Conservation (phyloP, 169 alveolate genomes). For the Eimeria sp. region DNA sequence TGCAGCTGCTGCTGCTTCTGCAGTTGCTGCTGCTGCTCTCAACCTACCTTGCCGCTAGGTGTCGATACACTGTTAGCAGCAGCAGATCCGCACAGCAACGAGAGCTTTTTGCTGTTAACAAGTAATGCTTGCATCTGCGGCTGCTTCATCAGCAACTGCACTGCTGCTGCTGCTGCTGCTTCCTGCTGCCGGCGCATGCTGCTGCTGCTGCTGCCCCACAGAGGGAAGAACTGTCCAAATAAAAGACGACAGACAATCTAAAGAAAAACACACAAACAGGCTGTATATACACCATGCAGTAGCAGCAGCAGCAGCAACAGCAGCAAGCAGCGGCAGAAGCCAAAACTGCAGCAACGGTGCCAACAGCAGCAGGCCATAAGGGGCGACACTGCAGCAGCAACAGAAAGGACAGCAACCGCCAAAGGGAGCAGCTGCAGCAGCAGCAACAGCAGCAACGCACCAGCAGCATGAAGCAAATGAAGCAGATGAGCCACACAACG, state of each 20-base stretch:
- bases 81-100: conserved; percentile 8
- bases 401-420: conserved; percentile 1
- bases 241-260: conserved; percentile 13
- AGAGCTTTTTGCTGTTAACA: neutral
- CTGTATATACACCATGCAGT: neutral
- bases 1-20: too few relatives aligned
- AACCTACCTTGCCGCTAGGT: neutral
- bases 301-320: conserved; percentile 14
- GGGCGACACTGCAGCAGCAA: neutral
- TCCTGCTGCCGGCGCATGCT: neutral
- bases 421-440: too few relatives aligned
- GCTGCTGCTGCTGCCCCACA: conserved; percentile 10
- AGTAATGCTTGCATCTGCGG: conserved; percentile 50
- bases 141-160: conserved; percentile 47
- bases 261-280: neutral
- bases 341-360: neutral
- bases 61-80: conserved; percentile 4
- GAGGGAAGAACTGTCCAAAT: conserved; percentile 36
- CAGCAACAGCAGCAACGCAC: too few relatives aligned
- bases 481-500: conserved; percentile 14
- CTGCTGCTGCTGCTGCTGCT: conserved; percentile 46
- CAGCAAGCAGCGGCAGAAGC: conserved; percentile 4
- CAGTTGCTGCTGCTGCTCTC: too few relatives aligned
- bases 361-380: neutral
- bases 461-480: neutral